These are phyloP conservation scores for Aeschynomene evenia DNA, from an alignment of 306 rosid species.

Conservation along the genomic window DNA sequence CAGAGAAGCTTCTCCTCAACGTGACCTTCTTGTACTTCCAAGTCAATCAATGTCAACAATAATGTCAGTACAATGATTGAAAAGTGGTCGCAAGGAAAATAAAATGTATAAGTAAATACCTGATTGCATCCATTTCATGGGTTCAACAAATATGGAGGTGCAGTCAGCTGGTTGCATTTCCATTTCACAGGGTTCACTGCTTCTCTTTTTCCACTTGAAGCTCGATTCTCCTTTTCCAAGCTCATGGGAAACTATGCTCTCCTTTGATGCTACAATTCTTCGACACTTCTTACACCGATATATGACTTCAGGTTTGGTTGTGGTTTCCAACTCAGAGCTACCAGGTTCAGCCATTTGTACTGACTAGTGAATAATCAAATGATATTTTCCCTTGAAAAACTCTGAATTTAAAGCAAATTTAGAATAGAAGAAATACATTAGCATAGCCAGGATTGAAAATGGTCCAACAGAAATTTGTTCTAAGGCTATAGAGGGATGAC, in stretches of 20 bases:
- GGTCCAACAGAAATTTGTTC: background rate
- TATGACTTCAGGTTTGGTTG: constrained; percentile 41
- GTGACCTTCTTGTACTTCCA: constrained; percentile 75
- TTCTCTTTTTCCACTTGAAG: constrained; percentile 74
- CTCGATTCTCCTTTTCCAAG: constrained; percentile 70
- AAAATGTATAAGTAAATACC: constrained; percentile 40
- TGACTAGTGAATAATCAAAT: constrained; percentile 20
- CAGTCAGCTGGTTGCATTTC: constrained; percentile 52
- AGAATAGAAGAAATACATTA: background rate
- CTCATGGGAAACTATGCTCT: constrained; percentile 59
- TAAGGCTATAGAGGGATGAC: background rate
- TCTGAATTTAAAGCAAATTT: constrained; percentile 19
- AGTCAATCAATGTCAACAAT: constrained; percentile 29
- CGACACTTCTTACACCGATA: constrained; percentile 85
- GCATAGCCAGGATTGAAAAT: background rate
- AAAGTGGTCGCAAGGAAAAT: background rate
- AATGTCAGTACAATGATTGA: constrained; percentile 21
- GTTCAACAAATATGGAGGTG: constrained; percentile 80
- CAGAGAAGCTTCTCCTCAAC: constrained; percentile 74
- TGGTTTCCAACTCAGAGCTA: constrained; percentile 41
- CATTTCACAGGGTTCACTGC: constrained; percentile 33
- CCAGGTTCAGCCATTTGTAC: constrained; percentile 50
- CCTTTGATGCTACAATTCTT: constrained; percentile 73
- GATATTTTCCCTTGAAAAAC: constrained; percentile 14
- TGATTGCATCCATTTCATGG: constrained; percentile 90